phyloP scores from a whole-genome alignment of 2,329 filamentous ascomycete species.

The Fusarium sp. region DNA sequence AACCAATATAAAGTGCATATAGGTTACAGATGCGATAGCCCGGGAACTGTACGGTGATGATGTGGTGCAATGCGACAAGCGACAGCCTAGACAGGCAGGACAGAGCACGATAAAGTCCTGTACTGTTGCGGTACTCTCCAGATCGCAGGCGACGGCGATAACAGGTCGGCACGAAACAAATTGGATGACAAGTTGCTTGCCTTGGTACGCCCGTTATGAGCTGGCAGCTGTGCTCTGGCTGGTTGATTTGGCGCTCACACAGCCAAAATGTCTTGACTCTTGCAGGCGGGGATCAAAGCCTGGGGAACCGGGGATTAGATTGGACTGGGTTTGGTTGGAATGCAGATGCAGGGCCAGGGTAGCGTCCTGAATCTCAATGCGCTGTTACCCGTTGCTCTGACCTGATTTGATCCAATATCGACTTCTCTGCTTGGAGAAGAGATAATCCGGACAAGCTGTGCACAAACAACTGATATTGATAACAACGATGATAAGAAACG shows the following conservation, averaged over 20 bases:
- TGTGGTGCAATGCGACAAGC: conserved; percentile 15
- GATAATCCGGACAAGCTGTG: conserved; percentile 25
- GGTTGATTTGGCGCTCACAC: conserved; percentile 26
- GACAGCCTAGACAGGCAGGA: background rate
- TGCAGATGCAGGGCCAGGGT: conserved; percentile 16
- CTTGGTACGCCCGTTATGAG: conserved; percentile 42
- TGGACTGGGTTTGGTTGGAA: conserved; percentile 35
- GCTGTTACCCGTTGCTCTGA: conserved; percentile 21
- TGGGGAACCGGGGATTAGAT: conserved; percentile 45
- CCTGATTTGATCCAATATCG: conserved; percentile 28
- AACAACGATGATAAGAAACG: conserved; percentile 3
- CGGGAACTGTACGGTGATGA: conserved; percentile 22
- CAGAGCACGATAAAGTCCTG: background rate
- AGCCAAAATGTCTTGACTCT: conserved; percentile 28
- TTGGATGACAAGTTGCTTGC: conserved; percentile 17
- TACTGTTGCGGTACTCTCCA: background rate
- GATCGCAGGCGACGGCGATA: conserved; percentile 34
- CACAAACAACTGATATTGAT: conserved; percentile 12
- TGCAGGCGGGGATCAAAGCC: conserved; percentile 36
- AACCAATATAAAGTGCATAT: background rate
- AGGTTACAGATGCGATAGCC: conserved; percentile 9
- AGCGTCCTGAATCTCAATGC: conserved; percentile 18
- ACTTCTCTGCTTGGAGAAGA: conserved; percentile 18
- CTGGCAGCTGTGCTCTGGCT: conserved; percentile 31
- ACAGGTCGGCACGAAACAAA: conserved; percentile 23